Evolutionary conservation across 1,284 basidiomycete genomes (phyloP).

Genomic region (Spongiforma sp.): DNA sequence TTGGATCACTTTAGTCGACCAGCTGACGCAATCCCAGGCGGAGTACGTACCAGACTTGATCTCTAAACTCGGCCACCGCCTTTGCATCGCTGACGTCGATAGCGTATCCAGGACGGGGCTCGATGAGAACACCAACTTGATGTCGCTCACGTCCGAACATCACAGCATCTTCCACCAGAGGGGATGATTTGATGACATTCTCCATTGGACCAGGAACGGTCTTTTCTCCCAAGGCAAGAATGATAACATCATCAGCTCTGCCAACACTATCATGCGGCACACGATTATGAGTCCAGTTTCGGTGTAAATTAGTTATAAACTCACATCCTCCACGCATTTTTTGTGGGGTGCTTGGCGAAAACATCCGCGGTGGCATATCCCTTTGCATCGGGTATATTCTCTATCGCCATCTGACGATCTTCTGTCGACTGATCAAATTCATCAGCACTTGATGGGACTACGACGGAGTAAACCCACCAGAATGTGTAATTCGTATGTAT

Average conservation of each 20-base stretch:
- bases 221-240: neutral
- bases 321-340: slow-evolving; percentile 23
- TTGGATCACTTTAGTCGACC: neutral
- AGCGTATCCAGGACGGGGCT: neutral
- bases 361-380: slow-evolving; percentile 28
- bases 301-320: too few species aligned
- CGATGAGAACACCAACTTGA: neutral
- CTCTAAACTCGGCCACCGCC: slow-evolving; percentile 34
- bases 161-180: neutral
- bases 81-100: slow-evolving; percentile 2
- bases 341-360: slow-evolving; percentile 26
- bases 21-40: neutral
- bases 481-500: slow-evolving; percentile 38
- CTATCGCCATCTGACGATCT: slow-evolving; percentile 21
- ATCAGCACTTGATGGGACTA: neutral
- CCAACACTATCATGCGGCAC: neutral
- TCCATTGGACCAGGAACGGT: slow-evolving; percentile 1
- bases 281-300: neutral
- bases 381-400: slow-evolving; percentile 26
- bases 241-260: neutral
- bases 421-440: slow-evolving; percentile 17
- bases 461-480: slow-evolving; percentile 27
- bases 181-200: neutral
- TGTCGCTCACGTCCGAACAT: slow-evolving; percentile 1
- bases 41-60: slow-evolving; percentile 41